phyloP scores from a whole-genome alignment of 768 basidiomycete species.

The Tylopilus sp. region DNA sequence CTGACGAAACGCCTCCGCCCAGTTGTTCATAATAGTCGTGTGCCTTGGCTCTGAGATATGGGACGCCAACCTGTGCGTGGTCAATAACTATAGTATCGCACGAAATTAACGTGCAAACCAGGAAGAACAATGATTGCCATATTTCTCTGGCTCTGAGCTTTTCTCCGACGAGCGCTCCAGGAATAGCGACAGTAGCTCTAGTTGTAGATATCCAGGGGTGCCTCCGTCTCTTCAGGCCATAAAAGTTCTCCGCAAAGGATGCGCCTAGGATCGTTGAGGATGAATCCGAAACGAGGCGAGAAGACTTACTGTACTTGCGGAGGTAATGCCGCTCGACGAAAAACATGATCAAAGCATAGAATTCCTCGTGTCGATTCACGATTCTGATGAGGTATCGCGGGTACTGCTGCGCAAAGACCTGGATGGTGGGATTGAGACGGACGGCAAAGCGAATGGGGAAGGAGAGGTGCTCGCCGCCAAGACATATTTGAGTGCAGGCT shows the following conservation, averaged over 20 bases:
- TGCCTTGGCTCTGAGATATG: conserved; percentile 85
- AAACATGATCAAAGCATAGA: conserved; percentile 86
- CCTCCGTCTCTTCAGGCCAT: conserved; percentile 81
- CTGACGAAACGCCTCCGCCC: conserved; percentile 75
- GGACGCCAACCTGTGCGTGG: conserved; percentile 63
- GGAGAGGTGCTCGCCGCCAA: conserved; percentile 60
- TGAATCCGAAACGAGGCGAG: background rate
- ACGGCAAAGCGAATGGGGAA: background rate
- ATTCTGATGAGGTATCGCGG: conserved; percentile 89
- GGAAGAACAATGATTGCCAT: conserved; percentile 70
- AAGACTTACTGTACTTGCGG: conserved; percentile 68
- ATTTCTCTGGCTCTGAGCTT: conserved; percentile 65
- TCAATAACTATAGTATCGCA: background rate
- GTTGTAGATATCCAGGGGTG: conserved; percentile 68
- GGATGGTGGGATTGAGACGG: background rate
- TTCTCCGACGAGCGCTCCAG: conserved; percentile 61
- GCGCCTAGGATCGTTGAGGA: conserved; percentile 54
- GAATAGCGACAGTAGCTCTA: conserved; percentile 63
- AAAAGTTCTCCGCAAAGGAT: conserved; percentile 95
- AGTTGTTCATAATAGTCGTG: conserved; percentile 89
- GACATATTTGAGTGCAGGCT: conserved; percentile 93
- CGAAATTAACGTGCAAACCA: conserved; percentile 51
- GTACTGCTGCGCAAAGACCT: conserved; percentile 95
- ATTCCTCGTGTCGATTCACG: conserved; percentile 94
- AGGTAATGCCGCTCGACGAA: conserved; percentile 91